phyloP scores from a whole-genome alignment of 805 yeast genomes.

The Lachancea lanzarotensis region DNA sequence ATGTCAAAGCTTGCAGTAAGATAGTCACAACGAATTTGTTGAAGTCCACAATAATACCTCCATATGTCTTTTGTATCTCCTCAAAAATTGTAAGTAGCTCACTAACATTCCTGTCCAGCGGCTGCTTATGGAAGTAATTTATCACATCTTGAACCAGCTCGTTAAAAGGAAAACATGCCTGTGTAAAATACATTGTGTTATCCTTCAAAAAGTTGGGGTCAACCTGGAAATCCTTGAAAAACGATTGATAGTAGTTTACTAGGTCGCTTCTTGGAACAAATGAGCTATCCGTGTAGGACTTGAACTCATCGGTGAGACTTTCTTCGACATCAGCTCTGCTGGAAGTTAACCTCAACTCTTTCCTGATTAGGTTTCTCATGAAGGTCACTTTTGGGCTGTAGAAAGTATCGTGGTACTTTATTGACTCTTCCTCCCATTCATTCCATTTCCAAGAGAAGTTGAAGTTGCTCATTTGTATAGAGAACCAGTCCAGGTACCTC shows the following conservation, averaged over 20 bases:
- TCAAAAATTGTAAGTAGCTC: conserved; percentile 29
- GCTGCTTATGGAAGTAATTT: conserved; percentile 33
- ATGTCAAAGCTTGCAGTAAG: conserved; percentile 64
- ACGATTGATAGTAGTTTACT: conserved; percentile 32
- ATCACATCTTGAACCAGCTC: conserved; percentile 35
- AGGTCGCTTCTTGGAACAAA: conserved; percentile 34
- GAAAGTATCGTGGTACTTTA: conserved; percentile 36
- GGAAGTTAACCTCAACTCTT: conserved; percentile 80
- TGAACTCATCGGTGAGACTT: conserved; percentile 60
- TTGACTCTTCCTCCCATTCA: conserved; percentile 73
- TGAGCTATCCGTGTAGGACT: conserved; percentile 41
- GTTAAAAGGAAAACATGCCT: conserved; percentile 34
- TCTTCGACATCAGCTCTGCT: conserved; percentile 56
- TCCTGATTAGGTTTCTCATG: conserved; percentile 70
- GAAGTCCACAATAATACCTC: conserved; percentile 31
- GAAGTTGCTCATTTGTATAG: conserved; percentile 87
- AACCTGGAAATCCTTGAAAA: conserved; percentile 24
- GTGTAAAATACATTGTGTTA: conserved; percentile 36
- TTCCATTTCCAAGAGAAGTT: conserved; percentile 97
- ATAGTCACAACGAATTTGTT: conserved; percentile 49
- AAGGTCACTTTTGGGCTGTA: conserved; percentile 72
- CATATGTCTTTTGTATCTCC: conserved; percentile 27
- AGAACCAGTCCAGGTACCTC: conserved; percentile 82
- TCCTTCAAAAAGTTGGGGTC: conserved; percentile 28
- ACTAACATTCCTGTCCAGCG: conserved; percentile 25